Base-by-base conservation (phyloP, 2,329 filamentous ascomycete genomes). In the Ilyonectria sp. region DNA sequence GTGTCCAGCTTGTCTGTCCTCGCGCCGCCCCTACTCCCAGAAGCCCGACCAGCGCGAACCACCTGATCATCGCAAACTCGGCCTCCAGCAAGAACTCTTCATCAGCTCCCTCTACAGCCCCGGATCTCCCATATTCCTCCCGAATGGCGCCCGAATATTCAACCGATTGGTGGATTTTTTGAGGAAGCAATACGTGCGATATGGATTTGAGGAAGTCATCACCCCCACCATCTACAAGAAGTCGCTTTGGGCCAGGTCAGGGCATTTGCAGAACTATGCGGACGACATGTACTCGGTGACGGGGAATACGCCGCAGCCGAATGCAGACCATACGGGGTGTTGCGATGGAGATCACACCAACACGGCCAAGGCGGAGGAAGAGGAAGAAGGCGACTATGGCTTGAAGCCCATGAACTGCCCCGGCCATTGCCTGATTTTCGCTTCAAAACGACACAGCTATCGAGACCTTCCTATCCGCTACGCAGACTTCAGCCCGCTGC, bases 391-490 rank as follows among this genome's bases (percentile, higher is more conserved):
- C 70, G 92, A 93, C 69, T 97, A 93, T 80, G 93, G 93, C 19
- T 83, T 97, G 73, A 97, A 97, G 80, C 94, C 94, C 15, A 97
- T 97, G 94, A 97, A 97, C 78, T 97, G 94, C 78, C 94, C 94
- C 0, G 94, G 94, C 3, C 94, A 97, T 80, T 97, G 94, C 78
- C 84, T 97, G 70, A 88, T 97, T 69, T 97, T 97, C 78, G 91
- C 89, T 67, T 91, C 91, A 53, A 88, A 91, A 71, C 86, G 87
- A 64, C 90, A 91, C 68, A 94, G 91, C 73, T 95, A 95, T 80
- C 89, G 92, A 70, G 93, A 97, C 71, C 84, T 97, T 19, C 94
- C 94, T 1, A 87, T 97, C 68, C 90, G 94, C 74, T 94, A 94
- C 80, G 93, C 94, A 63, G 94, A 97, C 79, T 97, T 97, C 77